phyloP scores from a whole-genome alignment of 345 rosid species.

The Corymbia maculata region DNA sequence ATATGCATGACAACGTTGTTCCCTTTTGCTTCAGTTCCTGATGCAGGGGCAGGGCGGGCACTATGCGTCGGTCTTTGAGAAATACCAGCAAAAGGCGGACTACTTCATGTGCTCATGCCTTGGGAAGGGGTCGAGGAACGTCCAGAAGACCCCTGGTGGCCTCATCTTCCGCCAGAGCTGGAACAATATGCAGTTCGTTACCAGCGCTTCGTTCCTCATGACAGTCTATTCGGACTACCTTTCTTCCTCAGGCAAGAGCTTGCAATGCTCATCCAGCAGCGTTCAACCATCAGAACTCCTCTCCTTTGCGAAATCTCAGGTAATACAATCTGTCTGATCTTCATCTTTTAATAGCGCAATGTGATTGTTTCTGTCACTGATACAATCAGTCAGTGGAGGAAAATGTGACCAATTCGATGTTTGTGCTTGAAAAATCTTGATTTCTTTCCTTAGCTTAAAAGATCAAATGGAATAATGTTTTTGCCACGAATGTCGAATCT shows the following conservation, averaged over 20 bases:
- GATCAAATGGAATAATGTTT: neutral
- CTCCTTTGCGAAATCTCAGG: conserved; percentile 87
- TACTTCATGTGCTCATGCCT: conserved; percentile 82
- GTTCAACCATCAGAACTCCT: conserved; percentile 62
- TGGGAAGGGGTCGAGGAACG: conserved; percentile 51
- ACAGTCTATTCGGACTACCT: conserved; percentile 84
- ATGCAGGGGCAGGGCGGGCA: conserved; percentile 86
- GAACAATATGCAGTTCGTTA: conserved; percentile 98
- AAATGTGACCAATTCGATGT: neutral
- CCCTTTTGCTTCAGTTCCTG: conserved; percentile 40
- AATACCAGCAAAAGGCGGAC: conserved; percentile 80
- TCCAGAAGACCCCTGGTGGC: conserved; percentile 91
- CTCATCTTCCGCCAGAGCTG: conserved; percentile 81
- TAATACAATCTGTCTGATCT: neutral
- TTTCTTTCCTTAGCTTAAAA: neutral
- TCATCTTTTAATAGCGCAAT: too few relatives aligned
- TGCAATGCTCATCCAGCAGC: conserved; percentile 52
- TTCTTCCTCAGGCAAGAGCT: conserved; percentile 46
- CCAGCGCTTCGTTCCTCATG: conserved; percentile 71
- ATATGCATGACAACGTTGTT: neutral
- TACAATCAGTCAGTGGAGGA: neutral
- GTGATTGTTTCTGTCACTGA: neutral
- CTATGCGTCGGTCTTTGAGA: conserved; percentile 56
- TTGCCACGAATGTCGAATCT: neutral
- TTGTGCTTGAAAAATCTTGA: neutral